phyloP scores from a whole-genome alignment of 208 protist genomes.

The Acanthamoeba lenticulata region DNA sequence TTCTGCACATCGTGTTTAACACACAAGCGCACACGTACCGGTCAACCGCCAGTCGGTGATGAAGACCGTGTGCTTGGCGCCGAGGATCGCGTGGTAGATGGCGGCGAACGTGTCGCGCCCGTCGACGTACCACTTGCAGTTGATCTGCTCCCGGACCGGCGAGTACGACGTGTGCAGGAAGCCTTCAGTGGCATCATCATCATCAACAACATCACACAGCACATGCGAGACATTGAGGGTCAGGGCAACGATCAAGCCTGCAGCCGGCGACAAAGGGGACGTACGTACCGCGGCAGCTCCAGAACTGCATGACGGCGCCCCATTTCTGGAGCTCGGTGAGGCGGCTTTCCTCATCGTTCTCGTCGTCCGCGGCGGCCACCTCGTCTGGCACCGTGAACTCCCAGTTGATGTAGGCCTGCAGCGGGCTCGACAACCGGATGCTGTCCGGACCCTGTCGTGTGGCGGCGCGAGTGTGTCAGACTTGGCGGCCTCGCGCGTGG shows the following conservation, averaged over 20 bases:
- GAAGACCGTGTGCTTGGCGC: slow-evolving; percentile 52
- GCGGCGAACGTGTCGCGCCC: slow-evolving; percentile 28
- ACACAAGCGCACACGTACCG: too few species aligned
- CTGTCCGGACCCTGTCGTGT: background rate
- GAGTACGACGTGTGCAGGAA: slow-evolving; percentile 42
- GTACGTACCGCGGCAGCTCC: background rate
- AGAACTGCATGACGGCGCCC: slow-evolving; percentile 57
- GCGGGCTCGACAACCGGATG: slow-evolving; percentile 25
- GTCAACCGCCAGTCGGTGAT: slow-evolving; percentile 67
- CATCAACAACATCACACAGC: too few species aligned
- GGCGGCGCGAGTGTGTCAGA: background rate
- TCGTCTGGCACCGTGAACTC: slow-evolving; percentile 25
- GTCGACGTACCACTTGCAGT: slow-evolving; percentile 59
- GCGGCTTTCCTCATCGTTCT: background rate
- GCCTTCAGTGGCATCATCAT: background rate
- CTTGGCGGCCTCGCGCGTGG: too few species aligned
- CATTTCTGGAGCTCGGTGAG: slow-evolving; percentile 59
- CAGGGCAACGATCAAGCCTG: background rate
- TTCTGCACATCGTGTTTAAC: too few species aligned
- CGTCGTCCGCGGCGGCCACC: background rate
- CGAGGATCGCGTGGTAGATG: slow-evolving; percentile 29
- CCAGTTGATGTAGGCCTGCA: slow-evolving; percentile 41
- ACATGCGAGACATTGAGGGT: background rate
- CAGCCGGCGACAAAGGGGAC: background rate
- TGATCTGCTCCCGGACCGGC: slow-evolving; percentile 24